Evolutionary conservation across 176 grass and related monocot genomes (phyloP), one percentile per base, ranked within the genome.

Genomic region (Alloteropsis semialata): DNA sequence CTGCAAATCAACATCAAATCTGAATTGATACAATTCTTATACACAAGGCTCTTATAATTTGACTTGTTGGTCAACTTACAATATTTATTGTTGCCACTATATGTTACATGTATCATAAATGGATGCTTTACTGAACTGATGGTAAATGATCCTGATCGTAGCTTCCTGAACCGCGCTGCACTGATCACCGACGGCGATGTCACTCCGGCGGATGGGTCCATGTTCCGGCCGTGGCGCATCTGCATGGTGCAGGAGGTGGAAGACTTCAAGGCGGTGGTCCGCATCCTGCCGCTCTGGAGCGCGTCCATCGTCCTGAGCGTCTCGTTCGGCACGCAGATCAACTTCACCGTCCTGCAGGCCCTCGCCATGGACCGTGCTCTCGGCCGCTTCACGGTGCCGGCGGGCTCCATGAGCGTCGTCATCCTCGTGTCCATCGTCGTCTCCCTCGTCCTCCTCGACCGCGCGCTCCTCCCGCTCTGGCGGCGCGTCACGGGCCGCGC

Each of bases 231-330:
- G 1, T 97, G 92, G 94, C 74, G 57, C 18, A 75, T 94, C 8
- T 97, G 94, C 82, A 97, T 79, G 4, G 87, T 97, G 63, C 87
- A 78, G 82, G 63, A 97, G 73, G 87, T 94, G 56, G 92, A 92
- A 51, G 94, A 97, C 41, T 72, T 97, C 44, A 94, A 97, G 85
- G 6, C 82, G 11, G 57, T 94, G 17, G 8, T 90, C 43, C 87
- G 94, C 27, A 66, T 97, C 76, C 30, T 94, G 36, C 89, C 94
- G 21, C 46, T 97, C 16, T 94, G 89, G 94, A 63, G 44, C 51
- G 48, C 94, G 38, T 34, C 79, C 50, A 88, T 97, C 79, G n/a
- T 80, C 50, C 15, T 89, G 39, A 94, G 88, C 48, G 12, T 92
- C 19, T 81, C 89, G 10, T 74, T 97, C 39, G 90, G 87, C 66